Evolutionary conservation across 2,329 filamentous ascomycete species (phyloP).

Genomic region (Chaetomiaceae sp.): DNA sequence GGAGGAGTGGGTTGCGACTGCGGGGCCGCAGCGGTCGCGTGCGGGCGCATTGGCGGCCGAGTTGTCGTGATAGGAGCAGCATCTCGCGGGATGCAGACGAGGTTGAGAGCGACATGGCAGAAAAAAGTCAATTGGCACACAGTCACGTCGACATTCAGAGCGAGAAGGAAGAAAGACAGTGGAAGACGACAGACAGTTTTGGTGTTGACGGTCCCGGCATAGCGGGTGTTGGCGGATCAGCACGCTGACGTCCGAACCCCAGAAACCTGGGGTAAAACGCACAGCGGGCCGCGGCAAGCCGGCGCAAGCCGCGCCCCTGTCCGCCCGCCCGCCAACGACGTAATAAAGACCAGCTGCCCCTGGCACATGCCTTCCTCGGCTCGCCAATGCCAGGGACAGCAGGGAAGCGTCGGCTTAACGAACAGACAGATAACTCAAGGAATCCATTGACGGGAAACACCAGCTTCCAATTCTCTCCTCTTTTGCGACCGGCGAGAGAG

Average conservation of each 20-base stretch:
- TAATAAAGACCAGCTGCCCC: slow-evolving; percentile 1
- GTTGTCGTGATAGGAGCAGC: slow-evolving; percentile 38
- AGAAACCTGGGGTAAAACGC: slow-evolving; percentile 1
- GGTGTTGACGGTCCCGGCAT: not conserved
- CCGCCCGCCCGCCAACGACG: slow-evolving; percentile 4
- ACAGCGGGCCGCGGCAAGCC: slow-evolving; percentile 37
- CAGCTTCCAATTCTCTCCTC: too few species aligned
- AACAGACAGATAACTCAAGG: not conserved
- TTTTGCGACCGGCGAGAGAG: too few species aligned
- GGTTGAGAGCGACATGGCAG: slow-evolving; percentile 43
- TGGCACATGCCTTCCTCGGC: not conserved
- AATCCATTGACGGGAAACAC: too few species aligned
- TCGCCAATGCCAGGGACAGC: not conserved
- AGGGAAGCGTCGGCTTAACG: slow-evolving; percentile 17
- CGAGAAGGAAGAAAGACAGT: not conserved
- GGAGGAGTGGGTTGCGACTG: slow-evolving; percentile 24
- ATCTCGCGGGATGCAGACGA: slow-evolving; percentile 43
- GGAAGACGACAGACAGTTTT: too few species aligned
- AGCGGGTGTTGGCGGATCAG: too few species aligned
- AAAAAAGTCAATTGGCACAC: slow-evolving; percentile 5
- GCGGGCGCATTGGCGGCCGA: slow-evolving; percentile 28
- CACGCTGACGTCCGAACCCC: slow-evolving; percentile 1
- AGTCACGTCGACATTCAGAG: slow-evolving; percentile 10
- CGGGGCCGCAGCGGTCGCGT: slow-evolving; percentile 15
- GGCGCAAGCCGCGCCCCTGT: slow-evolving; percentile 23